A percentile compares a stretch with the other conserved stretches of the same genome.
Evolutionary conservation across 306 rosid genomes (phyloP).

Genomic region (Nissolia schottii): DNA sequence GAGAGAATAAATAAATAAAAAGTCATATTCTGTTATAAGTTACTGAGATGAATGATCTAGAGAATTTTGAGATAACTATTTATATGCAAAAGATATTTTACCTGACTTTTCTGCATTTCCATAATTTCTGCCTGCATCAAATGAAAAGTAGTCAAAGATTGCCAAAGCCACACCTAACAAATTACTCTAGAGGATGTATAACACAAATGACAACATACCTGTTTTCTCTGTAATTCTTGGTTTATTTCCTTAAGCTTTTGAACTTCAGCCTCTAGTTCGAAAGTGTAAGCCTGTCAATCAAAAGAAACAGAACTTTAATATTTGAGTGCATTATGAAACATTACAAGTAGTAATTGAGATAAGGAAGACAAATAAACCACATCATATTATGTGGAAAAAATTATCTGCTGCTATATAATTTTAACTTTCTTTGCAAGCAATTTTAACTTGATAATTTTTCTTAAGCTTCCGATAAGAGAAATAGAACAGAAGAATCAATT

Average conservation of each 20-base stretch:
- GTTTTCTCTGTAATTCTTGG: constrained; percentile 66
- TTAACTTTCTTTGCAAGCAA: not conserved
- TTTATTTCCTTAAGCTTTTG: constrained; percentile 69
- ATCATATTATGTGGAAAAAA: not conserved
- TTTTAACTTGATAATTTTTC: not conserved
- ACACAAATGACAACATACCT: constrained; percentile 39
- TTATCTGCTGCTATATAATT: not conserved
- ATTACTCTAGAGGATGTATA: not conserved
- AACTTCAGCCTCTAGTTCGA: constrained; percentile 88
- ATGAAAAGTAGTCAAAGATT: constrained; percentile 20
- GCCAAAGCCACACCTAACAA: not conserved
- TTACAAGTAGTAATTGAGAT: not conserved
- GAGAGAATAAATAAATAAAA: not conserved
- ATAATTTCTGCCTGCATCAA: constrained; percentile 55
- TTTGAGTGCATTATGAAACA: not conserved
- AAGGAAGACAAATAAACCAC: not conserved
- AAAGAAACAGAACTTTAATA: not conserved
- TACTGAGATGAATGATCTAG: not conserved
- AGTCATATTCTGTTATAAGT: not conserved
- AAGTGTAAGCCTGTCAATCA: constrained; percentile 78
- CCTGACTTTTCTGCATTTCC: constrained; percentile 76
- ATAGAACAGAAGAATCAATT: not conserved
- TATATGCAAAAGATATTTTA: constrained; percentile 7
- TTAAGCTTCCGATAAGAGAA: not conserved
- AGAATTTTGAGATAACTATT: not conserved